These are phyloP conservation scores for Xylaria cubensis DNA, from an alignment of 495 filamentous ascomycete species.

Conservation along the genomic window DNA sequence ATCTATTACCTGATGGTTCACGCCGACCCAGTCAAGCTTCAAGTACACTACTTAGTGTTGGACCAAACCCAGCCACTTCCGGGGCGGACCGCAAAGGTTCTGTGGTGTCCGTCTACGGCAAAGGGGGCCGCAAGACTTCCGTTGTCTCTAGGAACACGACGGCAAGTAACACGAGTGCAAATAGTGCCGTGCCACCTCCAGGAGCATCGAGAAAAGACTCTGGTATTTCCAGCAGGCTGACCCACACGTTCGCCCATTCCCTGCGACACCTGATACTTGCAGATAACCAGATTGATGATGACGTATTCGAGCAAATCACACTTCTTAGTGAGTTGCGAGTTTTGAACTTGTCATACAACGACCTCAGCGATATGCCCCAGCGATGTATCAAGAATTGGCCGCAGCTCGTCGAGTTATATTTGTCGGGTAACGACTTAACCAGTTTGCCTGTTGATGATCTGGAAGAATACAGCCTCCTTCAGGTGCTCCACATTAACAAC, in stretches of 20 bases:
- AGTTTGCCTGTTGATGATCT: conserved; percentile 93
- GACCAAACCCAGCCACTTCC: conserved; percentile 69
- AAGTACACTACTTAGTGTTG: conserved; percentile 73
- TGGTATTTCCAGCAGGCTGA: conserved; percentile 72
- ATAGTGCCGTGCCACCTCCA: conserved; percentile 62
- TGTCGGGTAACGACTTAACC: conserved; percentile 94
- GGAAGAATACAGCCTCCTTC: conserved; percentile 83
- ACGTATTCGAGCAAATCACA: conserved; percentile 88
- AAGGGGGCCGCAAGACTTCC: conserved; percentile 80
- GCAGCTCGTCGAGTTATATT: conserved; percentile 86
- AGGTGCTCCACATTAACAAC: conserved; percentile 91
- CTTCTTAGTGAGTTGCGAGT: conserved; percentile 84
- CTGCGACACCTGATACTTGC: conserved; percentile 85
- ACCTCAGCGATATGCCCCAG: conserved; percentile 87
- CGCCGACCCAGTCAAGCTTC: conserved; percentile 88
- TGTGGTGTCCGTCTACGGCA: conserved; percentile 77
- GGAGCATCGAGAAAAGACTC: conserved; percentile 80
- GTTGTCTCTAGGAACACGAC: conserved; percentile 71
- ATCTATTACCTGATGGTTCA: conserved; percentile 73
- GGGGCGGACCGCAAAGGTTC: conserved; percentile 76
- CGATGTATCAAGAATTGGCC: conserved; percentile 87
- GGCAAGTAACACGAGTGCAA: conserved; percentile 43
- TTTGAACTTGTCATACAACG: conserved; percentile 94
- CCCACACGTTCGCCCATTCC: conserved; percentile 84
- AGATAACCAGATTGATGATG: conserved; percentile 91